Conservation (phyloP, 1,139 yeast species). For the Meyerozyma carpophila region DNA sequence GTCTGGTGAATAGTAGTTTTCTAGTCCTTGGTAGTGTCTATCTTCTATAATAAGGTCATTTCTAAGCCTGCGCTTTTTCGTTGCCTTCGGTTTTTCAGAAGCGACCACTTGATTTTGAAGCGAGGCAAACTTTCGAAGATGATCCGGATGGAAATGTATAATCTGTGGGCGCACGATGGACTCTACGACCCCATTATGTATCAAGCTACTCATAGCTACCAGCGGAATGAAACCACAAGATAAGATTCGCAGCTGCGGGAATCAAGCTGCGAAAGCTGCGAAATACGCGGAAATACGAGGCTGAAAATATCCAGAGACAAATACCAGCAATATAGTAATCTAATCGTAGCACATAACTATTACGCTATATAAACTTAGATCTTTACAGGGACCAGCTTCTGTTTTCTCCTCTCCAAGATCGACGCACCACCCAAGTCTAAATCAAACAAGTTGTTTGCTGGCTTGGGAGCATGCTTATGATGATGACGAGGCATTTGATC, state of each 20-base stretch:
- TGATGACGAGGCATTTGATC: conserved; percentile 4
- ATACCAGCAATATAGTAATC: too few relatives aligned
- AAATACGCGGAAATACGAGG: not conserved
- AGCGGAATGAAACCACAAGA: not conserved
- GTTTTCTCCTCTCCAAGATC: conserved; percentile 68
- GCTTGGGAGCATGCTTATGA: conserved; percentile 14
- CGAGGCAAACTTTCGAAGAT: not conserved
- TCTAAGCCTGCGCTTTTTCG: not conserved
- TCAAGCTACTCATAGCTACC: not conserved
- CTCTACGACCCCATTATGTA: not conserved
- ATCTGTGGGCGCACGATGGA: not conserved
- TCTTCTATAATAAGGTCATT: conserved; percentile 1
- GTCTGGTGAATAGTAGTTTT: conserved; percentile 5
- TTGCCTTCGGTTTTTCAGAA: not conserved
- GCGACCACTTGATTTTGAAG: not conserved
- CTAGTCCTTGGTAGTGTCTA: conserved; percentile 1
- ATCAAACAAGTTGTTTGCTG: conserved; percentile 46
- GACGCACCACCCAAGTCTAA: conserved; percentile 76
- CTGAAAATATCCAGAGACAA: too few relatives aligned
- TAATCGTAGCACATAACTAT: not conserved
- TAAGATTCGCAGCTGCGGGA: not conserved
- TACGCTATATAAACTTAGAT: conserved; percentile 1
- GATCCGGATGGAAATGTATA: not conserved
- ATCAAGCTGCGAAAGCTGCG: not conserved
- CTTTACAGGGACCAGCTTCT: conserved; percentile 19